phyloP scores from a whole-genome alignment of 1,284 basidiomycete species.

The Boletellus deceptivus region DNA sequence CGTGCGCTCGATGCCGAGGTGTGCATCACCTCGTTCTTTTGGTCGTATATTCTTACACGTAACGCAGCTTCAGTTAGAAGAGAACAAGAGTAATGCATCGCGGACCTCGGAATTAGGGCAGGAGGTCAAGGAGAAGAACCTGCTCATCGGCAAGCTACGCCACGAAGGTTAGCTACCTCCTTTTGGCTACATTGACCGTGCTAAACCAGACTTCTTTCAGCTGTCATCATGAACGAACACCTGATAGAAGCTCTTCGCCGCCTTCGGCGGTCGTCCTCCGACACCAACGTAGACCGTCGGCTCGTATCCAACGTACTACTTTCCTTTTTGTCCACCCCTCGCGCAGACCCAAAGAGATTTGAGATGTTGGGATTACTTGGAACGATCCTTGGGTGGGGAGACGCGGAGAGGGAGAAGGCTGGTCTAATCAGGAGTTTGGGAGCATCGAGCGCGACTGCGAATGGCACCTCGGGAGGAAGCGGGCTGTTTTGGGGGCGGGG shows the following conservation, averaged over 20 bases:
- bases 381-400: slow-evolving; percentile 88
- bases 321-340: slow-evolving; percentile 88
- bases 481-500: slow-evolving; percentile 49
- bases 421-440: slow-evolving; percentile 43
- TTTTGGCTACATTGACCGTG: neutral
- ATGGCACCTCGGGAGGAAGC: slow-evolving; percentile 15
- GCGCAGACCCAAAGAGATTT: slow-evolving; percentile 92
- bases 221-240: slow-evolving; percentile 96
- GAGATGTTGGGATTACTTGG: slow-evolving; percentile 92
- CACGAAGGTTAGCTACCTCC: slow-evolving; percentile 72
- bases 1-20: slow-evolving; percentile 87
- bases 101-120: slow-evolving; percentile 74
- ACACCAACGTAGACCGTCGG: slow-evolving; percentile 88
- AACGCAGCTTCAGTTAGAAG: slow-evolving; percentile 65
- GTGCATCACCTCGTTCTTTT: slow-evolving; percentile 10
- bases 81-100: slow-evolving; percentile 64
- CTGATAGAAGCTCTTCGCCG: slow-evolving; percentile 96
- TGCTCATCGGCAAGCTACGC: slow-evolving; percentile 87
- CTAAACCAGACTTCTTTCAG: slow-evolving; percentile 39
- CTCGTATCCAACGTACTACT: slow-evolving; percentile 94
- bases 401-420: slow-evolving; percentile 86
- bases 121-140: slow-evolving; percentile 92
- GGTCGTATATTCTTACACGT: slow-evolving; percentile 8
- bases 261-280: slow-evolving; percentile 80
- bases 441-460: slow-evolving; percentile 48